Evolutionary conservation across 805 yeast genomes (phyloP).

Genomic region (Saturnispora saitoi): DNA sequence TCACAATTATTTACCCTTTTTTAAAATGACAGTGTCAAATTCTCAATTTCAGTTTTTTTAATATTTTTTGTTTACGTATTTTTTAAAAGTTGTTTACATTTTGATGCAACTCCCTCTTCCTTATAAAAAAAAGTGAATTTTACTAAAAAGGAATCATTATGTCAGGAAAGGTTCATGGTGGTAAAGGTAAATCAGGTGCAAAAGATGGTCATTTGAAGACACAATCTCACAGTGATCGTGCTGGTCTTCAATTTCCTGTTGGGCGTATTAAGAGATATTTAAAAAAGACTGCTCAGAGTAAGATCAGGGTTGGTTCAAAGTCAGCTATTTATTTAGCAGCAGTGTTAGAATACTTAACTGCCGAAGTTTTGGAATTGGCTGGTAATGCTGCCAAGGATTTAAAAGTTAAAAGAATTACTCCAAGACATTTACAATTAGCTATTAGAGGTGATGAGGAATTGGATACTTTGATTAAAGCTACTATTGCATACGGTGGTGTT

Average conservation of each 20-base stretch:
- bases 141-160: constrained; percentile 21
- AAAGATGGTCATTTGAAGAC: constrained; percentile 48
- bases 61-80: background rate
- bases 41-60: background rate
- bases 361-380: constrained; percentile 94
- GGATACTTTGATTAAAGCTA: constrained; percentile 87
- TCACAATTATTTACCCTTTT: background rate
- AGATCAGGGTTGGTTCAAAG: constrained; percentile 61
- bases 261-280: constrained; percentile 97
- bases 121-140: background rate
- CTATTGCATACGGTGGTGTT: constrained; percentile 98
- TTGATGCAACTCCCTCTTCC: constrained; percentile 1
- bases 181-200: constrained; percentile 91
- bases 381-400: constrained; percentile 97
- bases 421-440: constrained; percentile 94
- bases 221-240: constrained; percentile 88
- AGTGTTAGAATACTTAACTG: constrained; percentile 90
- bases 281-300: constrained; percentile 78
- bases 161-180: constrained; percentile 88
- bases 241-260: constrained; percentile 94
- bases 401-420: constrained; percentile 93
- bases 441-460: constrained; percentile 98
- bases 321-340: constrained; percentile 93
- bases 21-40: background rate
- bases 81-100: constrained; percentile 2